Evolutionary conservation across 23 red algal genomes (phyloP).

Genomic region (Chondrus crispus): DNA sequence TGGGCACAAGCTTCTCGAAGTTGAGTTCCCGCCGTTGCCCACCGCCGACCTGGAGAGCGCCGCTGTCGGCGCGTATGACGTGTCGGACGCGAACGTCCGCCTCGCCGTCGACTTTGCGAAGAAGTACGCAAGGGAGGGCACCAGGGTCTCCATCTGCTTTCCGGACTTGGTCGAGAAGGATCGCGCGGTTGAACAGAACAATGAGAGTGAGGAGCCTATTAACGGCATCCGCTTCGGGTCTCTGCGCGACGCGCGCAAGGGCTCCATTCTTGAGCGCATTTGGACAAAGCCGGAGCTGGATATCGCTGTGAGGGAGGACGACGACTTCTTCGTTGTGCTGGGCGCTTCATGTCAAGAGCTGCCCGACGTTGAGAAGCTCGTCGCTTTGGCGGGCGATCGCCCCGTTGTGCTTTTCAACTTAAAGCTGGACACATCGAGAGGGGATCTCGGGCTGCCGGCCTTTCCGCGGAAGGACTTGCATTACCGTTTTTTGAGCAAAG

Average conservation of each 20-base stretch:
- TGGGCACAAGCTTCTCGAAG: slow-evolving; percentile 75
- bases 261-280: slow-evolving; percentile 57
- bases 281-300: slow-evolving; percentile 60
- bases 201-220: slow-evolving; percentile 50
- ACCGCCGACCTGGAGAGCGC: slow-evolving; percentile 61
- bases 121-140: slow-evolving; percentile 39
- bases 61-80: slow-evolving; percentile 74
- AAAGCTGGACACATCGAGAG: slow-evolving; percentile 84
- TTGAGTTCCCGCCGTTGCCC: slow-evolving; percentile 95
- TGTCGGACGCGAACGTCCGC: slow-evolving; percentile 86
- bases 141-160: slow-evolving; percentile 58
- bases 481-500: slow-evolving; percentile 80
- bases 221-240: slow-evolving; percentile 60
- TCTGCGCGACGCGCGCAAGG: slow-evolving; percentile 45
- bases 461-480: slow-evolving; percentile 90
- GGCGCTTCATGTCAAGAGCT: slow-evolving; percentile 89
- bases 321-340: slow-evolving; percentile 88
- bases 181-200: slow-evolving; percentile 66
- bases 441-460: slow-evolving; percentile 89
- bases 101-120: slow-evolving; percentile 81
- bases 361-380: slow-evolving; percentile 81
- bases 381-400: slow-evolving; percentile 18
- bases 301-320: slow-evolving; percentile 76
- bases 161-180: slow-evolving; percentile 90
- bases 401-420: slow-evolving; percentile 96